Base-by-base conservation (phyloP, 257 asterid species). In the Primulina eburnea region DNA sequence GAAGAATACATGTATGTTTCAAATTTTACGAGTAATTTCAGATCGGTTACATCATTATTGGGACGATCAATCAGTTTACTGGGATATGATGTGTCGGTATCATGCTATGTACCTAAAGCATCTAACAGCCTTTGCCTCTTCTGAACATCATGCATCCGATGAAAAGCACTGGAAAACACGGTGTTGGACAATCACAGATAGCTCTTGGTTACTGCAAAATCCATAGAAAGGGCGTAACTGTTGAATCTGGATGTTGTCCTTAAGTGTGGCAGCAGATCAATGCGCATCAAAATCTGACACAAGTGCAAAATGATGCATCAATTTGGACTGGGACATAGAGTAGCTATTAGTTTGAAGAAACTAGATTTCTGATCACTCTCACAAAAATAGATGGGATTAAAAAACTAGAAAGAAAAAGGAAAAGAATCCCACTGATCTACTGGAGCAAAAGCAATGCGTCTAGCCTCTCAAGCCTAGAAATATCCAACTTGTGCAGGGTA, bases 181-280 rank as follows among this genome's bases (percentile, higher is more conserved):
- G 69, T 67, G 59, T 68, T 33, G 11, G 53, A 72, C 76, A 43
- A 75, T 81, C 82, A 80, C 77, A 73, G 56, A 67, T 64, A 72
- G 80, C 81, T 79, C 30, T 66, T 53, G 52, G 69, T 74, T 72
- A 72, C 87, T 68, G 82, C 84, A 85, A 81, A 74, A 71, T 69
- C 71, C 53, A 68, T 56, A 67, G 32, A 79, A 40, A 20, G 62
- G 20, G 56, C 56, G 2, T 35, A 67, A 57, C 64, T 62, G 35
- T 47, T 20, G 35, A 16, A 29, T 35, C 55, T 64, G 37, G 72
- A 70, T 80, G 60, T 73, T 29, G 50, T 57, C 73, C 62, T 64
- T 64, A 53, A 53, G 67, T 61, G 57, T 61, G 57, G 70, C 60
- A 60, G 66, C 52, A 43, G 30, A 69, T 75, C 80, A 72, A 56